Base-by-base conservation (phyloP, 768 basidiomycete species). In the Candolleomyces aberdarensis region DNA sequence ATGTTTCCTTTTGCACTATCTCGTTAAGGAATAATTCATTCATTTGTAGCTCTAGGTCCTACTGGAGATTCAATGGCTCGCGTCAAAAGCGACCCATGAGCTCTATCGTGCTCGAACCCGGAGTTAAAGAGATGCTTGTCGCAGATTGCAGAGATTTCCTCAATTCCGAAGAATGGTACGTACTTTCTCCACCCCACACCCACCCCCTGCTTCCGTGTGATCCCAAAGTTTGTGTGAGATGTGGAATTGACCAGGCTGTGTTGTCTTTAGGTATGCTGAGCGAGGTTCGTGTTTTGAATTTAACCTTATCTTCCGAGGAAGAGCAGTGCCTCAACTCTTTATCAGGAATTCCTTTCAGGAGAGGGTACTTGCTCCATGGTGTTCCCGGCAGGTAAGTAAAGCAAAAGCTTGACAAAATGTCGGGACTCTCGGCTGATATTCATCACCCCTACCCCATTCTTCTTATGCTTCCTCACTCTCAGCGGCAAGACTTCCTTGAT, bases 41-140 rank as follows among this genome's bases (percentile, higher is more conserved):
- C 48, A 60, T 53, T 62, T 55, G 60, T 32, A 55, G 17, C 60
- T 59, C 60, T 49, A 89, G 88, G 51, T 83, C 86, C 9, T 89
- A 89, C 67, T 95, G 93, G 93, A 80, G 91, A 59, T 93, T 91
- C 88, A 94, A 92, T 66, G 92, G 91, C 47, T 89, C 92, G 5
- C 82, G 91, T 53, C 90, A 93, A 67, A 95, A 95, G 73, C 83
- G 92, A 36, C 92, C 93, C 0, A 89, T 95, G 88, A 91, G 88
- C 67, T 94, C 92, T n/a, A 94, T 95, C 62, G 92, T 94, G 14
- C 81, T 94, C 11, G 91, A 94, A 66, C 91, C 92, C 4, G 91
- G 90, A 47, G 91, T 94, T 9, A 93, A 93, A 68, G 93, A 94
- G 70, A 94, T 94, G 91, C 85, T 94, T 60, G 76, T 94, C 22